Evolutionary conservation across 2,329 filamentous ascomycete species (phyloP).

Genomic region (Fusarium nodosum): DNA sequence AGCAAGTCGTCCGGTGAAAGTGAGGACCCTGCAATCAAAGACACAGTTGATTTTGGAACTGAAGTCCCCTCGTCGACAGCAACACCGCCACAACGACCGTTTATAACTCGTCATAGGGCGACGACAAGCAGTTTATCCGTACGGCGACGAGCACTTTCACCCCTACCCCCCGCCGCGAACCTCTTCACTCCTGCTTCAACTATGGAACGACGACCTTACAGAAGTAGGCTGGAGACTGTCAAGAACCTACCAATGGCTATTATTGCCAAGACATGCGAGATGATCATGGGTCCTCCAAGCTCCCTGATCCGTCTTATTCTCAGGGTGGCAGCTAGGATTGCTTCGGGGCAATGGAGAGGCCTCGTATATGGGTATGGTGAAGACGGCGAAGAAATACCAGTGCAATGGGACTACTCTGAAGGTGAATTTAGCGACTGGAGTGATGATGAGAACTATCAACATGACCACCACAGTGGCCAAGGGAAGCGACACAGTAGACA

Average conservation of each 20-base stretch:
- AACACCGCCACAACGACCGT: conserved; percentile 28
- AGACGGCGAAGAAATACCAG: conserved; percentile 66
- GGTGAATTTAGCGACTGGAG: conserved; percentile 67
- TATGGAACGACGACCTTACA: conserved; percentile 48
- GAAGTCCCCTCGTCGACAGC: conserved; percentile 5
- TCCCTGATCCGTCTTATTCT: conserved; percentile 85
- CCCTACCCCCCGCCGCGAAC: conserved; percentile 76
- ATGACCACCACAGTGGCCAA: conserved; percentile 24
- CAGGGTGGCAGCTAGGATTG: conserved; percentile 82
- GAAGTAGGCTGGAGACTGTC: conserved; percentile 44
- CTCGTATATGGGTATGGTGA: conserved; percentile 68
- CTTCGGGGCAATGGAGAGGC: conserved; percentile 73
- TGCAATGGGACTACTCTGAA: conserved; percentile 74
- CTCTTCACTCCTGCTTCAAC: conserved; percentile 66
- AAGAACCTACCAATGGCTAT: conserved; percentile 64
- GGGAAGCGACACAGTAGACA: conserved; percentile 30
- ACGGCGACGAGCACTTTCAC: conserved; percentile 68
- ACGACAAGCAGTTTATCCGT: conserved; percentile 49
- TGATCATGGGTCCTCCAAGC: conserved; percentile 84
- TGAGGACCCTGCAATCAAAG: conserved; percentile 45
- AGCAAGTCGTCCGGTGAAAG: conserved; percentile 49
- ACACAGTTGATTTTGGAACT: conserved; percentile 2
- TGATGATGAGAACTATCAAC: conserved; percentile 63
- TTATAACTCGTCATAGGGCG: conserved; percentile 41
- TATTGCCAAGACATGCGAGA: conserved; percentile 80